Conservation (phyloP, 1,284 basidiomycete genomes). For the Ustilago curta region DNA sequence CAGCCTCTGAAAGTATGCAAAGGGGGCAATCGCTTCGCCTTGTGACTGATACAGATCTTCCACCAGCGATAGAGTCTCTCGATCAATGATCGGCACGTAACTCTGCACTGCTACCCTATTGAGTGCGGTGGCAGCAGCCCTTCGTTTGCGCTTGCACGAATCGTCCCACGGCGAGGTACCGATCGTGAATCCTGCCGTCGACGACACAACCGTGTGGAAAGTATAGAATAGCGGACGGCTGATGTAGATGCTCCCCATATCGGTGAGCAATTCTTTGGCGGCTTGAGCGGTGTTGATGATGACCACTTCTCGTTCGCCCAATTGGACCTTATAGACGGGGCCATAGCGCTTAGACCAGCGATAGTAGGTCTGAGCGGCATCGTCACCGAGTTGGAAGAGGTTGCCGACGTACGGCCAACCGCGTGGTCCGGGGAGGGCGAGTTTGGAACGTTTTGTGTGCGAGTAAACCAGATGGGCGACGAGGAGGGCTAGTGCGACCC, state of each 20-base stretch:
- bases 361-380: conserved; percentile 44
- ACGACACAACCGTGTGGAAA: conserved; percentile 50
- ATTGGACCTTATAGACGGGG: conserved; percentile 43
- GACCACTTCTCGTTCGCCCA: conserved; percentile 46
- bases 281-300: conserved; percentile 46
- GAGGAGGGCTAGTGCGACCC: conserved; percentile 18
- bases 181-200: conserved; percentile 48
- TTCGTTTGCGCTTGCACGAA: conserved; percentile 48
- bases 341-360: conserved; percentile 42
- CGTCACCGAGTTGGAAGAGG: conserved; percentile 46
- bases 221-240: conserved; percentile 47
- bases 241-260: conserved; percentile 49
- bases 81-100: conserved; percentile 51
- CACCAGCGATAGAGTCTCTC: conserved; percentile 43
- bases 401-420: conserved; percentile 47
- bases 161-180: conserved; percentile 54
- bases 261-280: conserved; percentile 46
- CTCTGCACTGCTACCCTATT: conserved; percentile 42
- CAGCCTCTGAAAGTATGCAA: conserved; percentile 41
- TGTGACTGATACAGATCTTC: conserved; percentile 38
- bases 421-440: conserved; percentile 35
- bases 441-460: conserved; percentile 22
- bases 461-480: conserved; percentile 22
- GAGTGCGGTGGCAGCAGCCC: conserved; percentile 48
- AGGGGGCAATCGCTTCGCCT: conserved; percentile 28